Conservation (phyloP, 768 basidiomycete species). For the Collybia sordida region DNA sequence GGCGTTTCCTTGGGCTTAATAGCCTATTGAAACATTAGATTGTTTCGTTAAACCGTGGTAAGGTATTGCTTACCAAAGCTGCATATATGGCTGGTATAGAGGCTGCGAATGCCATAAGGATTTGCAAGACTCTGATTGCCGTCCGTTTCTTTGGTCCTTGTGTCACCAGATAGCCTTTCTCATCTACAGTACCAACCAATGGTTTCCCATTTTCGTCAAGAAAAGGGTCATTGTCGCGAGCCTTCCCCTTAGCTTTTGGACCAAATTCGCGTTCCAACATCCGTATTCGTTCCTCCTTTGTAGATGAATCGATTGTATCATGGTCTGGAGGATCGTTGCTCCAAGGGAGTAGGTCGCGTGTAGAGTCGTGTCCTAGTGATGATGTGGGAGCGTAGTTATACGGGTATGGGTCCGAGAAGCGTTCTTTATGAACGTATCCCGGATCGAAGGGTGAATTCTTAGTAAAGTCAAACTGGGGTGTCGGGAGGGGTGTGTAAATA, state of each 20-base stretch:
- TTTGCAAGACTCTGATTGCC: conserved; percentile 45
- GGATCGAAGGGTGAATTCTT: conserved; percentile 35
- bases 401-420: conserved; percentile 25
- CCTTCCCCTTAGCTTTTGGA: conserved; percentile 30
- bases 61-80: conserved; percentile 47
- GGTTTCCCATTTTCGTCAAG: conserved; percentile 48
- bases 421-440: conserved; percentile 25
- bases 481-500: conserved; percentile 26
- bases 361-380: conserved; percentile 38
- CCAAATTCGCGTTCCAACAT: conserved; percentile 74
- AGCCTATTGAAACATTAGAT: conserved; percentile 30
- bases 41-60: too few species aligned
- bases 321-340: conserved; percentile 45
- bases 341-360: conserved; percentile 54
- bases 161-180: conserved; percentile 58
- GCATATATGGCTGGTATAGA: conserved; percentile 61
- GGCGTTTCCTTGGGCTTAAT: conserved; percentile 53
- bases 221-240: conserved; percentile 19
- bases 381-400: conserved; percentile 31
- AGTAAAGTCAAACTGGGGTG: conserved; percentile 19
- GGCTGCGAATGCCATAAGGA: conserved; percentile 49
- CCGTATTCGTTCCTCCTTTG: conserved; percentile 67
- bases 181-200: conserved; percentile 57
- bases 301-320: conserved; percentile 42
- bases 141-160: conserved; percentile 62